These are phyloP conservation scores for Westerdykella sp. DNA, from an alignment of 2,329 filamentous ascomycete species.

Conservation along the genomic window DNA sequence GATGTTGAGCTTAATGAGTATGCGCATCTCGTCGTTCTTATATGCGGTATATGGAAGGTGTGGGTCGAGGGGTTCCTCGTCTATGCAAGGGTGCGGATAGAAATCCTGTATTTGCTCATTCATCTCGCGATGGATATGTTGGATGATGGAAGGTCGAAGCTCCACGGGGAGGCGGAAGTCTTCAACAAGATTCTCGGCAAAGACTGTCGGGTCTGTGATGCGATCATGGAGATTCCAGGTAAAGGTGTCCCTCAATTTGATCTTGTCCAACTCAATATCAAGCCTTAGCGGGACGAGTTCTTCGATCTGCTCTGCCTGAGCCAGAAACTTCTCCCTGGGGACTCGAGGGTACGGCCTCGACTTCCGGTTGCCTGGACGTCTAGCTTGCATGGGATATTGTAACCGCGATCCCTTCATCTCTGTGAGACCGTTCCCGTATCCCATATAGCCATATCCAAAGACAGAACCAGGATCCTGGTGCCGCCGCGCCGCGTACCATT, in stretches of 20 bases:
- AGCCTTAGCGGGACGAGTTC: slow-evolving; percentile 85
- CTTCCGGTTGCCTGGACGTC: slow-evolving; percentile 68
- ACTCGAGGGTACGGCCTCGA: slow-evolving; percentile 67
- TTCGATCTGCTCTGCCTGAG: slow-evolving; percentile 85
- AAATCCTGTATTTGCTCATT: slow-evolving; percentile 88
- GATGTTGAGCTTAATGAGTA: slow-evolving; percentile 92
- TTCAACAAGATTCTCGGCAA: slow-evolving; percentile 84
- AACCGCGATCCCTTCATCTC: slow-evolving; percentile 62
- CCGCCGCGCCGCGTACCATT: slow-evolving; percentile 53
- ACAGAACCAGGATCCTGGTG: slow-evolving; percentile 53
- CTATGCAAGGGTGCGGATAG: slow-evolving; percentile 83
- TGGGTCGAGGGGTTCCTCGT: slow-evolving; percentile 85
- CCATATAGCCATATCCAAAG: slow-evolving; percentile 71
- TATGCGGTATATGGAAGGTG: slow-evolving; percentile 87
- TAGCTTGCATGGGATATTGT: slow-evolving; percentile 72
- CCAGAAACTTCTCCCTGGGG: slow-evolving; percentile 66
- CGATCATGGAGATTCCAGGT: slow-evolving; percentile 98
- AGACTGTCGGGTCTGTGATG: slow-evolving; percentile 69
- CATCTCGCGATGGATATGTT: slow-evolving; percentile 68
- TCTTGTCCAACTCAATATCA: slow-evolving; percentile 92
- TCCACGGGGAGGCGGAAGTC: slow-evolving; percentile 73
- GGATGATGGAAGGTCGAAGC: slow-evolving; percentile 48
- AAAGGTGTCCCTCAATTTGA: slow-evolving; percentile 93
- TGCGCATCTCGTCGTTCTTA: slow-evolving; percentile 98
- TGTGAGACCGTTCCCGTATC: slow-evolving; percentile 82